Base-by-base conservation (phyloP, 345 rosid species). In the Salix viminalis region DNA sequence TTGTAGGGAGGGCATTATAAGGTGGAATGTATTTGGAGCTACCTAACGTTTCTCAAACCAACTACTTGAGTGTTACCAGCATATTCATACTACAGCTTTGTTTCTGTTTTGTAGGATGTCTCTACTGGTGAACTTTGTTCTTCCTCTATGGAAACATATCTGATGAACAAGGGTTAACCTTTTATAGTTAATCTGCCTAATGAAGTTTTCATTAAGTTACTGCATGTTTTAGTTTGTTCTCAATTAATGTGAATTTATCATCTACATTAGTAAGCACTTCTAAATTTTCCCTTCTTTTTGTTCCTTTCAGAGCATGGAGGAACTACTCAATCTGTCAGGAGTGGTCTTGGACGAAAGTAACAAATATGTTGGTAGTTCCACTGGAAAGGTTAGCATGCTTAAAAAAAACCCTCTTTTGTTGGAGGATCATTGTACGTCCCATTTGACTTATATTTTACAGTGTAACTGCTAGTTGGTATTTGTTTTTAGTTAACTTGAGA, bases 241-340 rank as follows among this genome's bases (percentile, higher is more conserved):
- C 60, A 21, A 24, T 36, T 16, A 14, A 60, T 41, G 48, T 70
- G 2, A 37, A 30, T 39, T 44, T 14, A 15, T 32, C 8, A 5
- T 56, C 15, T 65, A 18, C 44, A 60, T 68, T 23, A 10, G 58
- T 15, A 44, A 56, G 65, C 18, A 13, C 61, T 68, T 67, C 30
- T 62, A 16, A 30, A 15, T 54, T 54, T 66, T 60, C 5, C 7
- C 37, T 68, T 69, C 66, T 69, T 48, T 26, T 67, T 67, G 65
- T 30, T 16, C 34, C 42, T 41, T 75, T 79, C 79, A 89, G 93
- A 86, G 90, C 84, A 84, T 88, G 87, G 77, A 75, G 34, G 84
- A 78, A 73, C 85, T 88, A 32, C 75, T 86, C 75, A 84, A 86
- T 79, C 48, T 19, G 21, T 83, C 88, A 37, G 74, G 79, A 5